phyloP scores from a whole-genome alignment of 768 basidiomycete genomes.

The Boletellus ananas region DNA sequence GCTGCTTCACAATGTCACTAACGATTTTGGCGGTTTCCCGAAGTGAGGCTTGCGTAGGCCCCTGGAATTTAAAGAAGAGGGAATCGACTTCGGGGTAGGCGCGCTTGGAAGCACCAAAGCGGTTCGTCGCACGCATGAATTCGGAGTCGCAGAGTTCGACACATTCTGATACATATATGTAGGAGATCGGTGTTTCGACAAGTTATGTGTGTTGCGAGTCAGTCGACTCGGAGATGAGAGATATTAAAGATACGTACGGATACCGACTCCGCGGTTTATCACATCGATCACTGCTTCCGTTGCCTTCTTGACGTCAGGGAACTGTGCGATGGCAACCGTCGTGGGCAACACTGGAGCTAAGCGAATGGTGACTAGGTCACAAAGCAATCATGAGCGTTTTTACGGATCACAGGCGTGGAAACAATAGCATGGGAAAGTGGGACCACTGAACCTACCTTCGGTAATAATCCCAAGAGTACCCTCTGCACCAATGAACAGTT shows the following conservation, averaged over 20 bases:
- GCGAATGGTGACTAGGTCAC: slow-evolving; percentile 62
- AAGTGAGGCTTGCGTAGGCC: slow-evolving; percentile 56
- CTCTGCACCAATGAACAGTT: slow-evolving; percentile 82
- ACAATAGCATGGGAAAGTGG: background rate
- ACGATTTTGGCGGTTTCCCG: slow-evolving; percentile 59
- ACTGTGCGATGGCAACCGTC: slow-evolving; percentile 77
- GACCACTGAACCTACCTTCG: slow-evolving; percentile 48
- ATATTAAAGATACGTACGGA: slow-evolving; percentile 49
- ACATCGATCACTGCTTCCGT: slow-evolving; percentile 73
- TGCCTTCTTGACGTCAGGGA: slow-evolving; percentile 70
- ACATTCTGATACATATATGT: slow-evolving; percentile 50
- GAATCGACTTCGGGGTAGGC: slow-evolving; percentile 63
- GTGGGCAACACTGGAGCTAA: slow-evolving; percentile 81
- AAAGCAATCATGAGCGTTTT: background rate
- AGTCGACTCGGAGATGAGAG: background rate
- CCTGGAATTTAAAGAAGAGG: slow-evolving; percentile 88
- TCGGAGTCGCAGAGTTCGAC: slow-evolving; percentile 76
- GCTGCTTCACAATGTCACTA: slow-evolving; percentile 51
- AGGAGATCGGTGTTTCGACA: background rate
- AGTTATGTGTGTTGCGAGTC: background rate
- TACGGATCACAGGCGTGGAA: background rate
- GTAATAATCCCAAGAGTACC: slow-evolving; percentile 86
- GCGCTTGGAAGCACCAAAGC: slow-evolving; percentile 47
- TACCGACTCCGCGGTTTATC: slow-evolving; percentile 65
- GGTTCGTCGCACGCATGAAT: slow-evolving; percentile 62